A percentile compares a stretch with the other conserved stretches of the same genome.
Evolutionary conservation across 345 rosid species (phyloP).

Genomic region (Populus simonii): DNA sequence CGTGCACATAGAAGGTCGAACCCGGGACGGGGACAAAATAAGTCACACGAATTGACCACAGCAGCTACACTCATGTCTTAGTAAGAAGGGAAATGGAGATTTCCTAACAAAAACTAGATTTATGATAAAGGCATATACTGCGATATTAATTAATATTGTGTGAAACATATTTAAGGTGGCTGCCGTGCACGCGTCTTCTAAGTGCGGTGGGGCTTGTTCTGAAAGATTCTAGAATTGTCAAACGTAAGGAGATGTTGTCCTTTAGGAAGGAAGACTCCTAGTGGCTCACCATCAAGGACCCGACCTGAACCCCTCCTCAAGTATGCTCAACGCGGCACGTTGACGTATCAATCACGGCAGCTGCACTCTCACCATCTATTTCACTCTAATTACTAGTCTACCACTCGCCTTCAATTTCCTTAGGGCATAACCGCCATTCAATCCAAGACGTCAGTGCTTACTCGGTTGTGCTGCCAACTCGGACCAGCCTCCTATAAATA

Average conservation of each 20-base stretch:
- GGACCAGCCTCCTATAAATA: background rate
- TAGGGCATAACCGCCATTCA: constrained; percentile 24
- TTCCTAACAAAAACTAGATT: too few species aligned
- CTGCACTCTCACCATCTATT: background rate
- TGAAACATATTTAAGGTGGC: too few species aligned
- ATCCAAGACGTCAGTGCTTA: constrained; percentile 10
- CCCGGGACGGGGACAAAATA: too few species aligned
- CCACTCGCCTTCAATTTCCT: constrained; percentile 6
- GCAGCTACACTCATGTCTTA: too few species aligned
- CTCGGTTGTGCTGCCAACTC: background rate
- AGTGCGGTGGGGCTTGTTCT: background rate
- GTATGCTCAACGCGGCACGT: constrained; percentile 31
- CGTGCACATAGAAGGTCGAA: too few species aligned
- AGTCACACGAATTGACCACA: too few species aligned
- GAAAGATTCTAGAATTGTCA: constrained; percentile 14
- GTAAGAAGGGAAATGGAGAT: too few species aligned
- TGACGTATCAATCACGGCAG: constrained; percentile 15
- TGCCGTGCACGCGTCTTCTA: background rate
- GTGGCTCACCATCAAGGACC: constrained; percentile 4
- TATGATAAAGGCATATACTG: too few species aligned
- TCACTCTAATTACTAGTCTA: background rate
- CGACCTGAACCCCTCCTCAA: background rate
- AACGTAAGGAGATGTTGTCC: background rate
- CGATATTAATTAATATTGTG: too few species aligned
- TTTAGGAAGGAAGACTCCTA: background rate